Base-by-base conservation (phyloP, 768 basidiomycete species). In the Tulasnella sp. region DNA sequence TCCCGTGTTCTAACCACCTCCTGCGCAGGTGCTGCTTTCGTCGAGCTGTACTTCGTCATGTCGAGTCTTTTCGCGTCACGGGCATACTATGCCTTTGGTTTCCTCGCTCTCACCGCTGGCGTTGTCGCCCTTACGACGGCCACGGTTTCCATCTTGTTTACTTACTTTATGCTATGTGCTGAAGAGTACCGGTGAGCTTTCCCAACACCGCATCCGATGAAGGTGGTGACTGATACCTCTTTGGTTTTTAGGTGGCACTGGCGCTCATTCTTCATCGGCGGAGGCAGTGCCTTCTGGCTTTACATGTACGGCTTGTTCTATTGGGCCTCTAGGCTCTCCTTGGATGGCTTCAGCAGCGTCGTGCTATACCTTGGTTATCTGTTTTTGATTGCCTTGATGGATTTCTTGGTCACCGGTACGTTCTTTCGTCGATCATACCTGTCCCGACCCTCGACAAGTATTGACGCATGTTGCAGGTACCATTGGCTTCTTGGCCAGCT, bases 31-130 rank as follows among this genome's bases (percentile, higher is more conserved):
- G 93, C 94, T 45, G 91, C 89, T 2, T 97, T 96, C 64, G 87
- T 97, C 60, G 94, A 97, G 68, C 71, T 96, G 9, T 96, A 90
- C 69, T 96, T 92, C 66, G 81, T 94, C 41, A 74, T 97, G 58
- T 88, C 90, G 11, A 86, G 83, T 64, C 74, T 97, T 25, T 98
- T 96, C 64, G 92, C 92, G 21, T 85, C 89, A 8, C 78, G 88
- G 32, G 86, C 85, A 42, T 94, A 92, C 71, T 97, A 96, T 67
- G 94, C 94, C 9, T 97, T 97, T 67, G 94, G 94, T 14, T 97
- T 97, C 73, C 70, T 97, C 41, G 86, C 90, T 25, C 71, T 97
- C 53, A 93, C 91, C 0, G 84, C 85, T 49, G 76, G 77, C 12
- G 81, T 97, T 27, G 86, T 92, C 25, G 76, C 77, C 48, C 72